phyloP scores from a whole-genome alignment of 495 filamentous ascomycete species.

The Talaromyces stipitatus region DNA sequence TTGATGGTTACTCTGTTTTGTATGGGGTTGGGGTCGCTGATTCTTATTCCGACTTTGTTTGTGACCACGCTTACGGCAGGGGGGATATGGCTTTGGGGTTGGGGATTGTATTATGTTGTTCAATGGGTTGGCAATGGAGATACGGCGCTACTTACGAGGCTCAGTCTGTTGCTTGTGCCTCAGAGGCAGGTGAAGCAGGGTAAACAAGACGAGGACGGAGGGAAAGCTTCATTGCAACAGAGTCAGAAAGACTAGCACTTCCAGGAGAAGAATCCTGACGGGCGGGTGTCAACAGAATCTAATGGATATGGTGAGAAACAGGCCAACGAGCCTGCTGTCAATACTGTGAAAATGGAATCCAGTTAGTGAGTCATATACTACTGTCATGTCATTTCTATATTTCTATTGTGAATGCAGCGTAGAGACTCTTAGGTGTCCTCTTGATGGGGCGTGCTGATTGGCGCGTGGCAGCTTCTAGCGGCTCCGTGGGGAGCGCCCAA shows the following conservation, averaged over 20 bases:
- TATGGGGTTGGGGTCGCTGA: constrained; percentile 51
- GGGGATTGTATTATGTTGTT: constrained; percentile 34
- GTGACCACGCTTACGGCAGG: constrained; percentile 46
- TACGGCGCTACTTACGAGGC: constrained; percentile 4
- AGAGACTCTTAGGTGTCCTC: too few relatives aligned
- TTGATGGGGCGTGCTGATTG: constrained; percentile 1
- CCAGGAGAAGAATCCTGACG: too few relatives aligned
- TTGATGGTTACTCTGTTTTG: constrained; percentile 54
- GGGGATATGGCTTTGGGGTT: constrained; percentile 56
- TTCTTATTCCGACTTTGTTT: constrained; percentile 57
- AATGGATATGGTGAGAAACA: not conserved
- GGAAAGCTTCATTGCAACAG: not conserved
- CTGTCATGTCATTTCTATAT: too few relatives aligned
- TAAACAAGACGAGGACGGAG: not conserved
- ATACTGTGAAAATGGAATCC: not conserved
- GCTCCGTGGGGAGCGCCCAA: not conserved
- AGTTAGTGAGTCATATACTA: too few relatives aligned
- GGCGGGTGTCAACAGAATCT: not conserved
- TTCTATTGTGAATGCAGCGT: too few relatives aligned
- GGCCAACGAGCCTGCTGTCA: not conserved
- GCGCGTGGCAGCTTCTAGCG: not conserved
- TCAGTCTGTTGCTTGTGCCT: not conserved
- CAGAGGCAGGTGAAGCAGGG: not conserved
- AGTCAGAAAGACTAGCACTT: too few relatives aligned
- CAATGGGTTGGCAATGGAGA: constrained; percentile 1